Percentiles rank a stretch among this genome's conserved stretches.
phyloP scores from a whole-genome alignment of 2,329 filamentous ascomycete species.

The Penicillium sp. region DNA sequence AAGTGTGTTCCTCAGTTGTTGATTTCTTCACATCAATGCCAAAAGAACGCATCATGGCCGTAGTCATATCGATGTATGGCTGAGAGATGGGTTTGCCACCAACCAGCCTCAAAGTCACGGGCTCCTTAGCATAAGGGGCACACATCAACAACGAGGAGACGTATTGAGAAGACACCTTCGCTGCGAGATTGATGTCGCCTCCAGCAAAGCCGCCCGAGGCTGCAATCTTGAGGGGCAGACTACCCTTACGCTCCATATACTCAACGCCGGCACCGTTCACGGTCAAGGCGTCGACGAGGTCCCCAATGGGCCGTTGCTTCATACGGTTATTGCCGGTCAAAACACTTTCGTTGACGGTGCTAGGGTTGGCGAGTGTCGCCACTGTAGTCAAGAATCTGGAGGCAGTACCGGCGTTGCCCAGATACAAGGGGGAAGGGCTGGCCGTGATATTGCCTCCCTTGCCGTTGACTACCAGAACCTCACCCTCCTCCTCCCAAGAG shows the following conservation, averaged over 20 bases:
- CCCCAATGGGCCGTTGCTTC: constrained; percentile 91
- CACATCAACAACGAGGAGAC: constrained; percentile 96
- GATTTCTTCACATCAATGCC: constrained; percentile 76
- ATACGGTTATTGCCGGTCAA: constrained; percentile 92
- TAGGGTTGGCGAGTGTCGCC: constrained; percentile 69
- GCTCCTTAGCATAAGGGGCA: constrained; percentile 90
- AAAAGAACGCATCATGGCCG: constrained; percentile 93
- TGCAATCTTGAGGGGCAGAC: constrained; percentile 74
- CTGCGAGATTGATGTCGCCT: constrained; percentile 83
- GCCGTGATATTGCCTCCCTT: constrained; percentile 82
- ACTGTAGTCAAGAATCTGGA: constrained; percentile 93
- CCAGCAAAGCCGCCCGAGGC: constrained; percentile 79
- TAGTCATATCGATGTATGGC: constrained; percentile 97
- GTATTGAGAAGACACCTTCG: constrained; percentile 97
- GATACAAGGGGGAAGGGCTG: constrained; percentile 70
- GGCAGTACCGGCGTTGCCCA: constrained; percentile 94
- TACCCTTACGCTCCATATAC: constrained; percentile 76
- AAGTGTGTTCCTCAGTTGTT: constrained; percentile 75
- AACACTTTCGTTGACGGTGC: constrained; percentile 60
- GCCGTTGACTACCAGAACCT: constrained; percentile 79
- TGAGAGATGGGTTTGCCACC: constrained; percentile 98
- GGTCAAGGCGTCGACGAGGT: constrained; percentile 82
- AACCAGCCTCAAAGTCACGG: constrained; percentile 81
- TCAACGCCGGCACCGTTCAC: constrained; percentile 81
- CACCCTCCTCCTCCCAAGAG: constrained; percentile 91